phyloP scores from a whole-genome alignment of 257 asterid species.

The Przewalskia tangutica region DNA sequence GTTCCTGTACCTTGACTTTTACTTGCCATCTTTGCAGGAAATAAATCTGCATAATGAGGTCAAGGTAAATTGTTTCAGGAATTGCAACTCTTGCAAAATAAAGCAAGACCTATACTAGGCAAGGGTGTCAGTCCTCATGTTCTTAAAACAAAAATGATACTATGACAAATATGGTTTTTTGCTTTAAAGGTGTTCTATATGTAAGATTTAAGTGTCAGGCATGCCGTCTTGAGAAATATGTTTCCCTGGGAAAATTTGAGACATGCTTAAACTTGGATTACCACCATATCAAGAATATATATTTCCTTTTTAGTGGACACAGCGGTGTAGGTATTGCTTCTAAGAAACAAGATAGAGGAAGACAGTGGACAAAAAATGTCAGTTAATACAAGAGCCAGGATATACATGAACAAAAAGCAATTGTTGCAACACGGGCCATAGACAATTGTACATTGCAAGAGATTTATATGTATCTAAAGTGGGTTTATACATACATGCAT shows the following conservation, averaged over 20 bases:
- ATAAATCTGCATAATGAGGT: conserved; percentile 24
- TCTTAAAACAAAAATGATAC: neutral
- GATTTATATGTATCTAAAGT: neutral
- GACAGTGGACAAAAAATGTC: neutral
- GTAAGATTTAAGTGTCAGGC: neutral
- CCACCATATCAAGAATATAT: neutral
- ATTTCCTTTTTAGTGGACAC: neutral
- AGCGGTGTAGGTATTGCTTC: neutral
- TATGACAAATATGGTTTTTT: neutral
- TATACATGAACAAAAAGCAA: neutral
- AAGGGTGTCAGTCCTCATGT: neutral
- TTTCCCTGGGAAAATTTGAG: neutral
- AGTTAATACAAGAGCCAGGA: neutral
- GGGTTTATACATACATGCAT: too few species aligned
- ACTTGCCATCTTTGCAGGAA: conserved; percentile 48
- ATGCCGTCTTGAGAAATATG: neutral
- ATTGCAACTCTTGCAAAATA: neutral
- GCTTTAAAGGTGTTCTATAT: neutral
- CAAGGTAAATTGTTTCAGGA: conserved; percentile 2
- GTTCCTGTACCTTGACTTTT: conserved; percentile 39
- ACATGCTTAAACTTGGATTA: neutral
- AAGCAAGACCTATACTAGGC: neutral
- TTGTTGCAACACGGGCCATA: neutral
- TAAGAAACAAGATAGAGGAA: neutral
- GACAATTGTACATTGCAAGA: neutral